These are phyloP conservation scores for Ophiostoma montium DNA, from an alignment of 2,329 filamentous ascomycete species.

Conservation along the genomic window DNA sequence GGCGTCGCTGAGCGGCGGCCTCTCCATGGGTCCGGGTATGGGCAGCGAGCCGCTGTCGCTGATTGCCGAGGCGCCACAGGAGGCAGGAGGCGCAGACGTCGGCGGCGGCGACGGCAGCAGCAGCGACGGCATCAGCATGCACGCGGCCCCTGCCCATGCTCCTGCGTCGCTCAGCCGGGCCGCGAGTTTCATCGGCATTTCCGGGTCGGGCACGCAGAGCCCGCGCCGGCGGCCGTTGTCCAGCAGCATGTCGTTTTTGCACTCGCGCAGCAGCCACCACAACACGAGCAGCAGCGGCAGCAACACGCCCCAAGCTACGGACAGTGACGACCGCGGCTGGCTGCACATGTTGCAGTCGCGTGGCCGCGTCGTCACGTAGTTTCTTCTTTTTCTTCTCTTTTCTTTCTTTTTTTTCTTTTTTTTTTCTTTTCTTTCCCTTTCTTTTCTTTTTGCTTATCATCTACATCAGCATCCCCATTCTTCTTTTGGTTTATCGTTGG, in stretches of 20 bases:
- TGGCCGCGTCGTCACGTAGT: conserved; percentile 17
- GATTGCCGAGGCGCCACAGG: conserved; percentile 18
- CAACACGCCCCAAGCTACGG: conserved; percentile 10
- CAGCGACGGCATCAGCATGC: not conserved
- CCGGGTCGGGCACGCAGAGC: not conserved
- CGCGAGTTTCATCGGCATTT: not conserved
- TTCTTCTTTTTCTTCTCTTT: not conserved
- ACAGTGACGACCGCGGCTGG: conserved; percentile 20
- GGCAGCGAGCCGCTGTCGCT: conserved; percentile 16
- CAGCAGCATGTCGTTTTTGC: conserved; percentile 13
- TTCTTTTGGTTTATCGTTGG: too few relatives aligned
- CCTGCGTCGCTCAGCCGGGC: not conserved
- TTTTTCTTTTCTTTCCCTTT: not conserved
- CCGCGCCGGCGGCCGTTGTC: conserved; percentile 15
- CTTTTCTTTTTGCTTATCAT: not conserved
- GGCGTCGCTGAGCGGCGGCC: not conserved
- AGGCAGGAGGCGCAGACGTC: not conserved
- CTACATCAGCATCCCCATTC: too few relatives aligned
- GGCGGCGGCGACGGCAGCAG: not conserved
- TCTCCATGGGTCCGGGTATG: not conserved
- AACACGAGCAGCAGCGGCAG: conserved; percentile 3
- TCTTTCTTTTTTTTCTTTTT: not conserved
- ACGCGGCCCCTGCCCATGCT: not conserved
- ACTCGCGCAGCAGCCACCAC: conserved; percentile 13
- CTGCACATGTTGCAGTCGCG: conserved; percentile 24